Percentiles rank a stretch among this genome's conserved stretches.
Conservation (phyloP, 768 basidiomycete genomes). For the Suillus clintonianus region DNA sequence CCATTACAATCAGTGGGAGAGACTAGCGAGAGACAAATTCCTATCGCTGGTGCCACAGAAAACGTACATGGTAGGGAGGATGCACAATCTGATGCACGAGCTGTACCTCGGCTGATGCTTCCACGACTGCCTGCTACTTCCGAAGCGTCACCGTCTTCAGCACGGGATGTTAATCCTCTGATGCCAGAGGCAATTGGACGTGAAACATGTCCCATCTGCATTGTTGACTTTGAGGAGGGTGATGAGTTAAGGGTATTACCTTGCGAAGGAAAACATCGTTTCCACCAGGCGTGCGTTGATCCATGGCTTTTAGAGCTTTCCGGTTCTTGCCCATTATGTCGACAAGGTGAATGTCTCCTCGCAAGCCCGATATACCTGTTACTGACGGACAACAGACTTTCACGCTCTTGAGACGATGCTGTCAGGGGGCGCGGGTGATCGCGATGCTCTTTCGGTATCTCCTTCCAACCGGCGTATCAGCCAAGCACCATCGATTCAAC, state of each 20-base stretch:
- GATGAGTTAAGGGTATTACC: constrained; percentile 90
- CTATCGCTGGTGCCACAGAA: neutral
- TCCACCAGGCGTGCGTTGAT: constrained; percentile 90
- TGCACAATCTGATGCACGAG: constrained; percentile 4
- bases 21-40: neutral
- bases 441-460: neutral
- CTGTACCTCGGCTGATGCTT: constrained; percentile 6
- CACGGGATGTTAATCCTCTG: constrained; percentile 38
- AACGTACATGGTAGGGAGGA: constrained; percentile 5
- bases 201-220: constrained; percentile 94
- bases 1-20: neutral
- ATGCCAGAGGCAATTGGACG: constrained; percentile 70
- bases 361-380: constrained; percentile 1
- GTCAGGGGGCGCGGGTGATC: constrained; percentile 32
- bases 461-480: constrained; percentile 13
- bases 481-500: constrained; percentile 16
- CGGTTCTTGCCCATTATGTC: constrained; percentile 88
- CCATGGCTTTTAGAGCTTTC: constrained; percentile 92
- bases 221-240: constrained; percentile 91
- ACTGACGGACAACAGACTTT: constrained; percentile 45
- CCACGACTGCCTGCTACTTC: neutral
- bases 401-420: constrained; percentile 62
- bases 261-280: constrained; percentile 88
- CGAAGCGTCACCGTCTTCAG: neutral
- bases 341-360: constrained; percentile 63